These are phyloP conservation scores for Phyllosticta capitalensis DNA, from an alignment of 2,329 filamentous ascomycete genomes.

Conservation along the genomic window DNA sequence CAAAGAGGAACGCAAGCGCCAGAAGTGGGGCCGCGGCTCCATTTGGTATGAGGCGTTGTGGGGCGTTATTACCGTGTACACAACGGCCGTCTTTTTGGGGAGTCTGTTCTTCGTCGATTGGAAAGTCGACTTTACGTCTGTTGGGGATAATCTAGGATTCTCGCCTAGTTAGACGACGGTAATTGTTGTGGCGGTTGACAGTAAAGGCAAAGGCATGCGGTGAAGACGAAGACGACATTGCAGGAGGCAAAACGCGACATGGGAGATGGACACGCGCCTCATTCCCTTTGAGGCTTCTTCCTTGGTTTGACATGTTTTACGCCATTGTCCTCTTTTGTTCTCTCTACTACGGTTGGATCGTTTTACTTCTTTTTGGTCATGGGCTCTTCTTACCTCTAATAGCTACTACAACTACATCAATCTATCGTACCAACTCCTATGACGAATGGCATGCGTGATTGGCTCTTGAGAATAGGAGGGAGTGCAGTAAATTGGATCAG, in stretches of 20 bases:
- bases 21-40: neutral
- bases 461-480: too few species aligned
- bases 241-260: too few species aligned
- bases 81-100: neutral
- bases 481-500: neutral
- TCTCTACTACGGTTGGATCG: too few species aligned
- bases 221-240: neutral
- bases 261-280: too few species aligned
- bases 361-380: too few species aligned
- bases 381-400: too few species aligned
- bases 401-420: too few species aligned
- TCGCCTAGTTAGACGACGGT: neutral
- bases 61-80: neutral
- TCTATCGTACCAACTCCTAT: too few species aligned
- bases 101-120: neutral
- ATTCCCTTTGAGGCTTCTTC: too few species aligned
- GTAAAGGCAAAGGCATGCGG: neutral
- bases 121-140: neutral
- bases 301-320: too few species aligned
- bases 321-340: too few species aligned
- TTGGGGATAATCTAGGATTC: neutral
- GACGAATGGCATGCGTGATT: too few species aligned
- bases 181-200: neutral
- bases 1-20: constrained; percentile 5
- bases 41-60: neutral